These are phyloP conservation scores for Volvariella surrecta DNA, from an alignment of 1,284 basidiomycete species.

Conservation along the genomic window DNA sequence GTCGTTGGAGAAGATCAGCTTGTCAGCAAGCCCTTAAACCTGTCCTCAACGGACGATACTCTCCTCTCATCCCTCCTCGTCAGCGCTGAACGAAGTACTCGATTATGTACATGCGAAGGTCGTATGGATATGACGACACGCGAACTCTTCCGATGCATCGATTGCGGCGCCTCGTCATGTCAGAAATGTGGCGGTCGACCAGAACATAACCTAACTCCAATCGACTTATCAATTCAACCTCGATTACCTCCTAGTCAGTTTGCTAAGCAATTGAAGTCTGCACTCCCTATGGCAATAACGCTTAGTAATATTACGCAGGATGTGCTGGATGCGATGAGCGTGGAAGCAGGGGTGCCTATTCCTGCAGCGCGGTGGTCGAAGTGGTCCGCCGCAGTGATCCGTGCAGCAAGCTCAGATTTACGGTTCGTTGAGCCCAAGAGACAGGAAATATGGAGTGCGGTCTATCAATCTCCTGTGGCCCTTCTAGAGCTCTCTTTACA, in stretches of 20 bases:
- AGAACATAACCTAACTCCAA: constrained; percentile 64
- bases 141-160: constrained; percentile 63
- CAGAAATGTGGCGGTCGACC: constrained; percentile 85
- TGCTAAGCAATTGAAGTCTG: constrained; percentile 66
- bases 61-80: constrained; percentile 52
- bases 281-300: constrained; percentile 81
- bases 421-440: constrained; percentile 84
- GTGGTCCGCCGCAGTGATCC: constrained; percentile 66
- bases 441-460: constrained; percentile 81
- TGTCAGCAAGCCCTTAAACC: constrained; percentile 52
- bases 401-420: constrained; percentile 56
- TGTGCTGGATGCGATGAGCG: constrained; percentile 47
- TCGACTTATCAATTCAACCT: constrained; percentile 40
- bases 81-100: constrained; percentile 62
- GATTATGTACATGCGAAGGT: constrained; percentile 87
- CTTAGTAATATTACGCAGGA: constrained; percentile 45
- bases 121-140: constrained; percentile 69
- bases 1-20: constrained; percentile 71
- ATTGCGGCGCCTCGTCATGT: constrained; percentile 79
- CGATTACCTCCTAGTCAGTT: constrained; percentile 69
- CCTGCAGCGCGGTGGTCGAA: constrained; percentile 47
- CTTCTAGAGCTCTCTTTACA: constrained; percentile 73
- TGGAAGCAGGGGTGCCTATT: constrained; percentile 33
- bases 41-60: constrained; percentile 44
- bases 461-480: constrained; percentile 70